Evolutionary conservation across 2,329 filamentous ascomycete species (phyloP), one percentile per base, ranked within the genome.

Genomic region (Aspergillus piperis): DNA sequence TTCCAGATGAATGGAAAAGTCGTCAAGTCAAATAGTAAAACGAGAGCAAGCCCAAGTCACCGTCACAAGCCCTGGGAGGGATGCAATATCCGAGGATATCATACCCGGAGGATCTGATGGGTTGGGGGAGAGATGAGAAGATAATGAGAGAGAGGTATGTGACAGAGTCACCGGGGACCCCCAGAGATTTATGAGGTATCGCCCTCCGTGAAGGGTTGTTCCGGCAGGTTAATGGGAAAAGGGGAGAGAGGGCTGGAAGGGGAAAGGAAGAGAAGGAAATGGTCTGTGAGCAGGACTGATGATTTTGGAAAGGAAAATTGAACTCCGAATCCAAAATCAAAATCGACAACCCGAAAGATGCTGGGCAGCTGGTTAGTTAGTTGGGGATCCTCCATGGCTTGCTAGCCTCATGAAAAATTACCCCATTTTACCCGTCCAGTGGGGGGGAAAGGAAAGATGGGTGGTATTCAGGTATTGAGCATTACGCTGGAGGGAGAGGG

Each of bases 391-490:
- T 47, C 53, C 25, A 42, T 36, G 53, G 44, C 53, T 23, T 44
- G 53, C 41, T 55, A 25, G 52, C 30, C 23, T 27, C 21, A 49
- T 49, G 23, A n/a, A 44, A 44, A 44, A 44, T 54, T 54, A 54
- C 39, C 50, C 53, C 27, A 44, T 32, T 44, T 44, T 36, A 36
- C 52, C 53, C 25, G 52, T 27, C 38, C 52, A 39, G 27, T 54
- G 52, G 39, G 39, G 17, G 39, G 39, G n/a, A n/a, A 0, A 25
- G 23, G 42, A 25, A 36, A 13, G 32, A 13, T 36, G 32, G 11
- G 32, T 44, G 41, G 53, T 42, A 32, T 19, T 55, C 32, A 36
- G 53, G 53, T 55, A 55, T 55, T 23, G 42, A 55, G n/a, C 53
- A 41, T 47, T 55, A 55, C 53, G n/a, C n/a, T n/a, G 47, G n/a